Percentiles rank a stretch among this genome's conserved stretches.
These are phyloP conservation scores for Epichloe sibirici DNA, from an alignment of 2,329 filamentous ascomycete genomes.

Conservation along the genomic window DNA sequence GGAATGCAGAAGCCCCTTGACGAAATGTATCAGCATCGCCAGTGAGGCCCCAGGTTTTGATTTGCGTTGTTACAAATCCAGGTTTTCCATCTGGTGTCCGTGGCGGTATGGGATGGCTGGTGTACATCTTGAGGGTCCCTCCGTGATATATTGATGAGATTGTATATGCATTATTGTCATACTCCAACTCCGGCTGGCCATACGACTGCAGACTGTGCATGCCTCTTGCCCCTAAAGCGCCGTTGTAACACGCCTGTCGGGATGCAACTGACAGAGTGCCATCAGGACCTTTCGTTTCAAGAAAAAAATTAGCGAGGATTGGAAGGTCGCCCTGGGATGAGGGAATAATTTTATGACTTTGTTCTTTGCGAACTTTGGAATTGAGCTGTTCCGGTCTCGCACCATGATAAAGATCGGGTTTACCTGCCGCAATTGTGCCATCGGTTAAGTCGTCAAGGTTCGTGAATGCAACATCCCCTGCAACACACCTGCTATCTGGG, in stretches of 20 bases:
- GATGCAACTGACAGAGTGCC: not conserved
- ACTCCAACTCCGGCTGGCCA: not conserved
- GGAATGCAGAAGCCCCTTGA: not conserved
- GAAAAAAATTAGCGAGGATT: too few species aligned
- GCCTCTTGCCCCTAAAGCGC: conserved; percentile 21
- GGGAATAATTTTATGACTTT: too few species aligned
- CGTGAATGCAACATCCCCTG: too few species aligned
- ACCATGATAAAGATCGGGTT: too few species aligned
- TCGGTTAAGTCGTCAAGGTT: too few species aligned
- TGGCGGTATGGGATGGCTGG: conserved; percentile 1
- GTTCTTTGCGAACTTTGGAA: too few species aligned
- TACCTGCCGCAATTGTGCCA: too few species aligned
- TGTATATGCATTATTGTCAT: conserved; percentile 4
- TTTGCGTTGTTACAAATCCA: not conserved
- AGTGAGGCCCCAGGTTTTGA: not conserved
- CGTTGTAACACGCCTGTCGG: conserved; percentile 24
- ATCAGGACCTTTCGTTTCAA: too few species aligned
- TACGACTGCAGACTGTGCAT: conserved; percentile 24
- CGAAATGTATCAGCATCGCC: conserved; percentile 2
- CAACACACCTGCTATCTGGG: too few species aligned
- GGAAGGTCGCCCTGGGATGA: too few species aligned
- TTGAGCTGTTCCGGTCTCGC: too few species aligned
- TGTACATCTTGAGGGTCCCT: conserved; percentile 1
- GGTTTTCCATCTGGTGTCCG: not conserved
- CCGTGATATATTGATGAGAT: not conserved